Evolutionary conservation across 768 basidiomycete genomes (phyloP), one percentile per base, ranked within the genome.

Genomic region (Collybiopsis luxurians): DNA sequence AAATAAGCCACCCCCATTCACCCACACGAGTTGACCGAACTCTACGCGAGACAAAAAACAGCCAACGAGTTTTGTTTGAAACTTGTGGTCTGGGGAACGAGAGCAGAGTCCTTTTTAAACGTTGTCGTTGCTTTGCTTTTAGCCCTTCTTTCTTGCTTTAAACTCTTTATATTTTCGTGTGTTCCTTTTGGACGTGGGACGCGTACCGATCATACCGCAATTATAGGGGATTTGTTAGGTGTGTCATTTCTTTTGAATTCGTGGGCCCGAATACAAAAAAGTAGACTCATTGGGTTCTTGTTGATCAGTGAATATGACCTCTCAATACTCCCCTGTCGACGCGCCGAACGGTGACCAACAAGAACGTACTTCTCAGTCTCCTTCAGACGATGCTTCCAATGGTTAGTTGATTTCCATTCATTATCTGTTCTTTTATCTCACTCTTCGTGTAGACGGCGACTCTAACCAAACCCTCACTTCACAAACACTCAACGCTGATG

Each of bases 401-500:
- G 73, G 72, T 60, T 60, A 62, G 23, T 57, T 70, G 47, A 5
- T 5, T 34, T 24, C 27, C 45, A 9, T 45, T 27, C 57, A 45
- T 39, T 57, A 48, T 58, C 63, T 55, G 45, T 53, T 60, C 59
- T 53, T 23, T 23, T 27, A 53, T 50, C 59, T 55, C 59, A 46
- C 5, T 31, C 23, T 27, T 58, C 38, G 57, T 26, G 21, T 61
- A 70, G 71, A 69, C 30, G 73, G 31, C 15, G 50, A 51, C 21
- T 38, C 36, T 7, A 51, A 39, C 26, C 50, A 51, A 24, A 51
- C 11, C 15, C 50, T 51, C 67, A 92, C 85, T 19, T 83, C 82
- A 3, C 91, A 93, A 70, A 85, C 89, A 13, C 79, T 93, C 56
- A 94, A 94, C 68, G 79, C 89, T 1, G 91, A 94, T 63, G 91